Evolutionary conservation across 1,284 basidiomycete genomes (phyloP).

Genomic region (Rhodofomes roseus): DNA sequence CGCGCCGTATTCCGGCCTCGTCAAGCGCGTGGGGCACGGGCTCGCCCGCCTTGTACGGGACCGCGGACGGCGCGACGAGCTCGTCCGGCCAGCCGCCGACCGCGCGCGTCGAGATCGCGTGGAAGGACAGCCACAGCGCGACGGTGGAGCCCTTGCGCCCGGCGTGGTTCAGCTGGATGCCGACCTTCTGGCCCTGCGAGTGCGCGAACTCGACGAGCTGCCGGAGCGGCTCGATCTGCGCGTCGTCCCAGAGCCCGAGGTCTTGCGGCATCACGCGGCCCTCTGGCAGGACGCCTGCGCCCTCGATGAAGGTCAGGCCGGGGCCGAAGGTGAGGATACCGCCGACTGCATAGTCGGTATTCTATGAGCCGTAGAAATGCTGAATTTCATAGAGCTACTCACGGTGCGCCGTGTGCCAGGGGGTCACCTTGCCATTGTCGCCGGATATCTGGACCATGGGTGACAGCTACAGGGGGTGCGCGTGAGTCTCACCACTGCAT

Average conservation of each 20-base stretch:
- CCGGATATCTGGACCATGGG: constrained; percentile 73
- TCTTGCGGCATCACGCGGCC: constrained; percentile 73
- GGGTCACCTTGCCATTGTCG: constrained; percentile 53
- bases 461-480: constrained; percentile 29
- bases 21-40: constrained; percentile 2
- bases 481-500: too few relatives aligned
- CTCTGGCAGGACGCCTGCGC: constrained; percentile 70
- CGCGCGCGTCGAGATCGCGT: constrained; percentile 26
- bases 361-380: neutral
- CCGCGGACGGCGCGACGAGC: constrained; percentile 32
- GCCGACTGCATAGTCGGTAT: constrained; percentile 12
- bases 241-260: constrained; percentile 69
- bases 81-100: constrained; percentile 47
- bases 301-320: constrained; percentile 60
- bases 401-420: constrained; percentile 77
- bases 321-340: constrained; percentile 54
- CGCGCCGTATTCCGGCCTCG: neutral
- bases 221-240: constrained; percentile 60
- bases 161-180: constrained; percentile 74
- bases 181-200: constrained; percentile 58
- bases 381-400: constrained; percentile 10
- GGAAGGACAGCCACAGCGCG: constrained; percentile 52
- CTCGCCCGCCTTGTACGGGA: constrained; percentile 23
- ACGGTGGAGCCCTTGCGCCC: constrained; percentile 69
- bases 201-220: constrained; percentile 67